These are phyloP conservation scores for Aschersonia sp. DNA, from an alignment of 2,329 filamentous ascomycete genomes.

Conservation along the genomic window DNA sequence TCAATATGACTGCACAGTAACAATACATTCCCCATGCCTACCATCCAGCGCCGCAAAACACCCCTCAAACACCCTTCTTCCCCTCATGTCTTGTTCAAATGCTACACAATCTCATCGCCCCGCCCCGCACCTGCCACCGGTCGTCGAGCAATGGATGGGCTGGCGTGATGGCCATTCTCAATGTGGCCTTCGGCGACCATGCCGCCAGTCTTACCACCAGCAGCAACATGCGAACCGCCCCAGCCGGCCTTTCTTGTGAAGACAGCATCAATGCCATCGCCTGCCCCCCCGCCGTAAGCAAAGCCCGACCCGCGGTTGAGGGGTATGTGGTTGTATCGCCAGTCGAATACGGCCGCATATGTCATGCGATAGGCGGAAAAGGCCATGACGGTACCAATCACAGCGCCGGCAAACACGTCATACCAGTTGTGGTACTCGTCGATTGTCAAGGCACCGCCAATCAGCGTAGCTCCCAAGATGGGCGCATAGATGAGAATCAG, in stretches of 20 bases:
- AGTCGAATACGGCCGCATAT: constrained; percentile 55
- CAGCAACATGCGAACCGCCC: constrained; percentile 1
- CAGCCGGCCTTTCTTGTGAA: constrained; percentile 4
- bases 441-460: constrained; percentile 56
- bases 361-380: constrained; percentile 53
- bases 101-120: constrained; percentile 1
- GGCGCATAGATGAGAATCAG: constrained; percentile 49
- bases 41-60: too few relatives aligned
- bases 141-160: background rate
- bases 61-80: too few relatives aligned
- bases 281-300: constrained; percentile 1
- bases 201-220: background rate
- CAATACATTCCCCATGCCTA: too few relatives aligned
- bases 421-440: constrained; percentile 68
- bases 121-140: background rate
- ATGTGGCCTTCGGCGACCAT: background rate
- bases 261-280: constrained; percentile 2
- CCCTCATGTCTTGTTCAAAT: background rate
- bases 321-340: constrained; percentile 50
- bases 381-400: constrained; percentile 52
- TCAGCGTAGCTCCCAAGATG: constrained; percentile 51
- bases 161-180: background rate
- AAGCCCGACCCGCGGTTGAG: constrained; percentile 32
- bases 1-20: too few relatives aligned
- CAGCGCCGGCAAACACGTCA: constrained; percentile 51